Evolutionary conservation across 192 early-diverging fungal genomes (phyloP), one percentile per base, ranked within the genome.

Genomic region (Entophlyctis luteolus): DNA sequence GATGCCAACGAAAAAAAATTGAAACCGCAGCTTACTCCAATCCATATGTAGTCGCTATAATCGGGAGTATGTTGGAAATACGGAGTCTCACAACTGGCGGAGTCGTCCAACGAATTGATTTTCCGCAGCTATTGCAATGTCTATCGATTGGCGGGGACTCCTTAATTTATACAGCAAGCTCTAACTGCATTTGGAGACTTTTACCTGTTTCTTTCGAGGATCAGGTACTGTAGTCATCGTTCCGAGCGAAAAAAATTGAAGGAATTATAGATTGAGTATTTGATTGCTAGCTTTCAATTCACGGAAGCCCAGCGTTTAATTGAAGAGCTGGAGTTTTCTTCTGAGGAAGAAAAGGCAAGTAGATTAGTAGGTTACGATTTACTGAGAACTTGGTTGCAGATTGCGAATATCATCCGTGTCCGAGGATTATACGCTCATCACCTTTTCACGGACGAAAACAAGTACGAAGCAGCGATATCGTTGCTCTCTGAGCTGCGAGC

Each of bases 71-170:
- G 36, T 84, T 98, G 0, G 91, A 95, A 70, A 90, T 98, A 16
- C 84, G 91, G 67, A 93, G 91, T 49, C 86, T 96, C 48, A 88
- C 81, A 46, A 90, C 91, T 0, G 87, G 88, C 49, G 85, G 85
- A 2, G 73, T 94, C 23, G 90, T 98, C 2, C 96, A 98, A 72
- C 79, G 82, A 32, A 82, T 94, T 12, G 81, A 86, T 18, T 76
- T 98, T 29, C 8, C 28, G 3, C 10, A 42, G 25, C 3, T 35
- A 12, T 8, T 12, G n/a, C 8, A 42, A 12, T n/a, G n/a, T n/a
- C 29, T 57, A 34, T 14, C 31, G 6, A 22, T 55, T 31, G 63
- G 63, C 12, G 52, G 49, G 16, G 71, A 60, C 0, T 60, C 65
- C 0, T 48, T 74, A 23, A 56, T 75, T 18, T 62, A 75, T n/a